Evolutionary conservation across 306 rosid species (phyloP).

Genomic region (Fragaria nilgerrensis): DNA sequence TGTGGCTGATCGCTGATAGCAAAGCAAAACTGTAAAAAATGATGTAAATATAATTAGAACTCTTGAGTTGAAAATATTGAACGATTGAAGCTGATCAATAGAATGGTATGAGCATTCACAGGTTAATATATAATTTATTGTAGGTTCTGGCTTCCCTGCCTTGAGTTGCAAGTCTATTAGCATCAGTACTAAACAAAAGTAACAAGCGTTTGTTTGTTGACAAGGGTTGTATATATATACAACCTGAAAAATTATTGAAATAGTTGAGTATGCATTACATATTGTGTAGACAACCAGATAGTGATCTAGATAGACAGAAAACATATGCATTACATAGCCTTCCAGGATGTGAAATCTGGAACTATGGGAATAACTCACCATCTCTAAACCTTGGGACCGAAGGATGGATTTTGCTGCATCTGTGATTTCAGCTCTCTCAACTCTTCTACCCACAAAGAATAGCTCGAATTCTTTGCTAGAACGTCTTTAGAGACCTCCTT

Average conservation of each 20-base stretch:
- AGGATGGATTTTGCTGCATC: conserved; percentile 26
- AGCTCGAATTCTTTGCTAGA: conserved; percentile 71
- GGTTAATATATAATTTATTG: not conserved
- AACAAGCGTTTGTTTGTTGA: not conserved
- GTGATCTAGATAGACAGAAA: not conserved
- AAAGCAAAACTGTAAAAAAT: not conserved
- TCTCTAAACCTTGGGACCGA: conserved; percentile 19
- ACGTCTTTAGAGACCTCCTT: conserved; percentile 80
- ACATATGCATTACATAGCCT: not conserved
- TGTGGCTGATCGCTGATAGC: conserved; percentile 35
- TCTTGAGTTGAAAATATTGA: conserved; percentile 46
- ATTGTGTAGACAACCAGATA: not conserved
- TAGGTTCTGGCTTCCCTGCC: not conserved
- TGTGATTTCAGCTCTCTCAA: conserved; percentile 41
- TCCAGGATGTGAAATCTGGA: not conserved
- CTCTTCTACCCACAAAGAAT: conserved; percentile 52
- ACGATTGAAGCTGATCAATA: conserved; percentile 32
- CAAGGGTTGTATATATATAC: not conserved
- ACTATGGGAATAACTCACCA: conserved; percentile 27
- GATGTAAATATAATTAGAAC: no score
- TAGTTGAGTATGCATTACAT: not conserved
- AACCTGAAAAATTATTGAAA: not conserved
- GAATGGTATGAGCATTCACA: conserved; percentile 31
- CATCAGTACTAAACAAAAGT: not conserved
- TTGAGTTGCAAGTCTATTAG: not conserved